Evolutionary conservation across 2,329 filamentous ascomycete genomes (phyloP).

Genomic region (Endoconidiophora laricicola): DNA sequence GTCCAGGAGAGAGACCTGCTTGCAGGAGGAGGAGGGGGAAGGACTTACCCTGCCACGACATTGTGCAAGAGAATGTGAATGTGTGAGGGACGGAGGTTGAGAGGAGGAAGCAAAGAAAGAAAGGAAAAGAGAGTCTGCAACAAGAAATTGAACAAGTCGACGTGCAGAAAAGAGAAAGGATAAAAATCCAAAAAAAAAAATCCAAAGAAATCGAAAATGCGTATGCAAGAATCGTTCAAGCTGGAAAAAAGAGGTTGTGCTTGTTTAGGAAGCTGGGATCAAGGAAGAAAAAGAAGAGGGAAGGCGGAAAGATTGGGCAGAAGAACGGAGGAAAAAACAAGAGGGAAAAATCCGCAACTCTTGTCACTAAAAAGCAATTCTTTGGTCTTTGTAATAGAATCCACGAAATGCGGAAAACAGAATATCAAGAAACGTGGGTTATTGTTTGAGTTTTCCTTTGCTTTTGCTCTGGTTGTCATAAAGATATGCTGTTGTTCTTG

Average conservation of each 20-base stretch:
- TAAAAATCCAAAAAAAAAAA: neutral
- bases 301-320: conserved; percentile 6
- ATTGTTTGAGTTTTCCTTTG: too few relatives aligned
- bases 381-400: too few relatives aligned
- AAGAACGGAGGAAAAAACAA: neutral
- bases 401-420: too few relatives aligned
- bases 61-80: conserved; percentile 22
- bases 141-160: conserved; percentile 10
- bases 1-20: neutral
- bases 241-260: conserved; percentile 4
- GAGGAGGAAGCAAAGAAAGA: conserved; percentile 8
- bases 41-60: conserved; percentile 58
- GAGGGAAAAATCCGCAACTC: too few relatives aligned
- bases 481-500: too few relatives aligned
- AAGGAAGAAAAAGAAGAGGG: neutral
- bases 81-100: conserved; percentile 7
- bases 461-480: too few relatives aligned
- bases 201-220: conserved; percentile 2
- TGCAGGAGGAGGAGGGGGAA: neutral
- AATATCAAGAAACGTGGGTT: too few relatives aligned
- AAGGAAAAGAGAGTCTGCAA: conserved; percentile 1
- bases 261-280: conserved; percentile 6
- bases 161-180: conserved; percentile 1
- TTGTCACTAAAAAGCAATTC: too few relatives aligned
- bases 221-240: neutral